These are phyloP conservation scores for Coemansia aciculifera DNA, from an alignment of 192 early-diverging fungal genomes.

Conservation along the genomic window DNA sequence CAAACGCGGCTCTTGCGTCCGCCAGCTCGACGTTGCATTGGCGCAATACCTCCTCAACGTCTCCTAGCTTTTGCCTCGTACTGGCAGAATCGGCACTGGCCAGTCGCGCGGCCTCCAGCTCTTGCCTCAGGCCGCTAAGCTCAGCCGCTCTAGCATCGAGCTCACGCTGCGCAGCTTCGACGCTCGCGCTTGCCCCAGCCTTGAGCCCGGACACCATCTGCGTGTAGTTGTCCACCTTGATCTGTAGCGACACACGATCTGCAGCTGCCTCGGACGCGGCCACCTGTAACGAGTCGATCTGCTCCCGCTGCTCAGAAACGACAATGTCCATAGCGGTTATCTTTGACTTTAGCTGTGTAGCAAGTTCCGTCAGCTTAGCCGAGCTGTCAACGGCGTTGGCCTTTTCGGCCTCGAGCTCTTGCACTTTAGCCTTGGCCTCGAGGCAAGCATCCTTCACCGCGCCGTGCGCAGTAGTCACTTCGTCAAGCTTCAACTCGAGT, in stretches of 20 bases:
- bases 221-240: background rate
- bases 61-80: background rate
- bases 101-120: background rate
- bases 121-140: background rate
- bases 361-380: conserved; percentile 33
- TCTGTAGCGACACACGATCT: background rate
- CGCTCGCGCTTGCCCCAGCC: background rate
- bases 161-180: background rate
- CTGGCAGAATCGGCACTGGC: background rate
- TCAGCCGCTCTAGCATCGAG: background rate
- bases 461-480: background rate
- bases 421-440: conserved; percentile 9
- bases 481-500: conserved; percentile 9
- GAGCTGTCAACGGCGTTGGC: conserved; percentile 42
- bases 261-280: background rate
- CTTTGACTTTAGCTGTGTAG: conserved; percentile 19
- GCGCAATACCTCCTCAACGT: background rate
- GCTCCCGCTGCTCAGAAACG: background rate
- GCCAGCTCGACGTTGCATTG: background rate
- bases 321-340: background rate
- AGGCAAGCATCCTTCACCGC: background rate
- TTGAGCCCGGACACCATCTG: conserved; percentile 1
- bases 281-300: conserved; percentile 10
- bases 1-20: background rate
- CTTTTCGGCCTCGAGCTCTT: conserved; percentile 33